Evolutionary conservation across 371 early-diverging fungal genomes (phyloP), one percentile per base, ranked within the genome.

Genomic region (Rhizopus stolonifer): DNA sequence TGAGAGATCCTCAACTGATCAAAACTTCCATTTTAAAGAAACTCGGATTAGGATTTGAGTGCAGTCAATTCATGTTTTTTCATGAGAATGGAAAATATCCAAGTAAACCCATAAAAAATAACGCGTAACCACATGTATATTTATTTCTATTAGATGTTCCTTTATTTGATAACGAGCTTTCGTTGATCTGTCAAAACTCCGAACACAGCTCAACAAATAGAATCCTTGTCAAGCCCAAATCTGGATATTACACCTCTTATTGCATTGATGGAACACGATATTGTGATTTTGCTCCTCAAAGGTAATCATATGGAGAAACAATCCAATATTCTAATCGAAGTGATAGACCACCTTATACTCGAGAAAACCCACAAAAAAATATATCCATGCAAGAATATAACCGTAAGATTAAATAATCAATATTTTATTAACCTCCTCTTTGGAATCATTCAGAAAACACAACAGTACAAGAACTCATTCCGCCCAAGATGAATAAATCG

Each of bases 61-160:
- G 52, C 46, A 61, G 65, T 19, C 48, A 50, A 47, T 73, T 64
- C 44, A 46, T 60, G 8, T 77, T 69, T 44, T 77, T 59, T 38
- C 77, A 74, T 61, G 74, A 74, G 43, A 73, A 73, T 45, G 77
- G 74, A 24, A 57, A 63, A 31, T 54, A 67, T 22, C 58, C 71
- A 44, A 70, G 77, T 61, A 64, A 10, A 7, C 6, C 29, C 11
- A 36, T 36, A 14, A 14, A n/a, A 4, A 36, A 4, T 14, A 5
- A 36, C 15, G 14, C 15, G n/a, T 2, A 36, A 36, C 6, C 5
- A 36, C 36, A 8, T 15, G 4, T 14, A 15, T 14, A 14, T 14
- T 14, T n/a, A 15, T 15, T 9, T 8, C 23, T 23, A 29, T 4
- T 62, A 73, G 74, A 71, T 49, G 51, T 59, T 4, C 64, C 72